Base-by-base conservation (phyloP, 495 filamentous ascomycete species). In the Penicillium canariense region DNA sequence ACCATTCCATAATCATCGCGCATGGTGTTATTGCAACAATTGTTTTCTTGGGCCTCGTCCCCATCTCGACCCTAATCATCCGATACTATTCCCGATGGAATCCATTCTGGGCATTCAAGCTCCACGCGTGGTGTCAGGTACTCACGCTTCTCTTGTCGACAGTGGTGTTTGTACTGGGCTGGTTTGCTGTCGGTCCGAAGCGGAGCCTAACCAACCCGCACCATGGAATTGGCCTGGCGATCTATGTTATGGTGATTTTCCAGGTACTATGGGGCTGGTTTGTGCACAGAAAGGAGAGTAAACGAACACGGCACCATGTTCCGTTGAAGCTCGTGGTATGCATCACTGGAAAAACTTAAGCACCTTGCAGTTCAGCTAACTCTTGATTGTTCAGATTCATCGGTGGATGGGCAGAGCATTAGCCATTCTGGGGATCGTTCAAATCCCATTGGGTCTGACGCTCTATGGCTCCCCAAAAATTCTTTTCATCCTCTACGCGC, bases 201-300 rank as follows among this genome's bases (percentile, higher is more conserved):
- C 80, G 92, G 55, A 90, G 84, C 62, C 77, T 97, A 59, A 89
- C 89, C 40, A 98, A 98, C 68, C 94, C 94, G 2, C 94, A 98
- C 74, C 89, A 91, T 73, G 91, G 91, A 52, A 97, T 97, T 62
- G 94, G 94, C 20, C 73, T 96, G 28, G 87, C 91, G 32, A 85
- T 98, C 52, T 97, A 94, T 69, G 86, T 89, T 26, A 72, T 94
- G 59, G 81, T 97, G 15, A 66, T 96, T 25, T 80, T 91, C 20
- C 95, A 97, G 63, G 79, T 85, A 7, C 56, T 97, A 18, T 87
- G 87, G 58, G 95, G 95, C 15, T 82, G 82, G 58, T 76, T 88
- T 32, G 77, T 95, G 32, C 81, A 86, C 53, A 76, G 77, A 51
- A 72, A 77, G 11, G 83, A 86, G 58, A 82, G 82, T 60, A 80